These are phyloP conservation scores for Spongospora subterranea DNA, from an alignment of 208 protist genomes.

Conservation along the genomic window DNA sequence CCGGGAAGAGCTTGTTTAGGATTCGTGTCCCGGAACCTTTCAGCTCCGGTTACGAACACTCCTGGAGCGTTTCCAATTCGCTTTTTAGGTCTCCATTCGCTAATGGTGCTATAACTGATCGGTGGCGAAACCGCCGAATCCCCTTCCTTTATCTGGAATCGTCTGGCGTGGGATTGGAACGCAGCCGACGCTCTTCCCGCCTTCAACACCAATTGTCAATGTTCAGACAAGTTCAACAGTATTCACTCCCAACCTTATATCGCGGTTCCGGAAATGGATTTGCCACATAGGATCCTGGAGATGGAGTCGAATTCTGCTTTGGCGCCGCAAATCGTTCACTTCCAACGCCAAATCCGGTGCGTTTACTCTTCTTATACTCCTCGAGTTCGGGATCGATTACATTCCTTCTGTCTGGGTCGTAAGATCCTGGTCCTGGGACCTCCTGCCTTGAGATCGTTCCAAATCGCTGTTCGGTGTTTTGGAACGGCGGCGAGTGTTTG, in stretches of 20 bases:
- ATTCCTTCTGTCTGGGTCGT: neutral
- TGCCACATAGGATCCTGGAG: neutral
- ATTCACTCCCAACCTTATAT: neutral
- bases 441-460: neutral
- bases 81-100: neutral
- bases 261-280: neutral
- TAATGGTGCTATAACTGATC: neutral
- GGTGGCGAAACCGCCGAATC: neutral
- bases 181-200: neutral
- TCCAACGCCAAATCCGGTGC: conserved; percentile 36
- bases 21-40: neutral
- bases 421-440: neutral
- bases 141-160: neutral
- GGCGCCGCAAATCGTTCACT: neutral
- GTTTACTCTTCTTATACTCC: neutral
- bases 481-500: conserved; percentile 21
- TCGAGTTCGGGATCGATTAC: conserved; percentile 4
- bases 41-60: neutral
- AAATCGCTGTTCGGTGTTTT: neutral
- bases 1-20: neutral
- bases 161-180: conserved; percentile 18
- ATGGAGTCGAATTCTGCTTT: neutral
- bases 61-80: neutral
- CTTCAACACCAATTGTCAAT: no score
- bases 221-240: neutral